Evolutionary conservation across 108 stramenopile genomes (phyloP).

Genomic region (Cyclotella sp.): DNA sequence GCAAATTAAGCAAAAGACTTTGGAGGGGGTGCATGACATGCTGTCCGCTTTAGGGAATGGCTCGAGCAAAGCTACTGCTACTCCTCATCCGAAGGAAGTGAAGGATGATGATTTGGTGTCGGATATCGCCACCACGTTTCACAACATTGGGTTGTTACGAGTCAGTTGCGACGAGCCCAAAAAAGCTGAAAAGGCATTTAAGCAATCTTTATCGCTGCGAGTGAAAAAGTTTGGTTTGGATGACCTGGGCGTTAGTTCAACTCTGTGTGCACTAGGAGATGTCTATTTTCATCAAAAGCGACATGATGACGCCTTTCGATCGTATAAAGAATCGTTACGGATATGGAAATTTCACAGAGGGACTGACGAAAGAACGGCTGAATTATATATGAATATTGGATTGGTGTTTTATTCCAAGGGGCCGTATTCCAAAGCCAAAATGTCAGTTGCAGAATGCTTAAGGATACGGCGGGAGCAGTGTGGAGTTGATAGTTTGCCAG

Average conservation of each 20-base stretch:
- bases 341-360: constrained; percentile 50
- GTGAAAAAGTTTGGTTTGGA: constrained; percentile 57
- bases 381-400: constrained; percentile 53
- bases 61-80: not conserved
- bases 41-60: not conserved
- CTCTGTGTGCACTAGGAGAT: constrained; percentile 51
- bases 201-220: constrained; percentile 52
- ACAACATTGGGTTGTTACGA: constrained; percentile 54
- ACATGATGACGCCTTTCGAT: constrained; percentile 58
- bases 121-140: constrained; percentile 63
- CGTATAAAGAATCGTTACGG: constrained; percentile 54
- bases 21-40: constrained; percentile 37
- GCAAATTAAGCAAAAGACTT: constrained; percentile 50
- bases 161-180: constrained; percentile 41
- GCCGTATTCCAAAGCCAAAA: constrained; percentile 47
- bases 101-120: constrained; percentile 62
- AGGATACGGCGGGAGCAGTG: constrained; percentile 43
- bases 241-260: constrained; percentile 49
- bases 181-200: constrained; percentile 58
- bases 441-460: constrained; percentile 40
- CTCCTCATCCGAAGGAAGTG: not conserved
- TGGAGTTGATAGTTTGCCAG: constrained; percentile 29
- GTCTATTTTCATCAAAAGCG: constrained; percentile 51
- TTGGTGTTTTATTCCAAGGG: constrained; percentile 54
- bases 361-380: constrained; percentile 43